These are phyloP conservation scores for Vitis hybrid DNA, from an alignment of 177 flowering plant species.

Conservation along the genomic window DNA sequence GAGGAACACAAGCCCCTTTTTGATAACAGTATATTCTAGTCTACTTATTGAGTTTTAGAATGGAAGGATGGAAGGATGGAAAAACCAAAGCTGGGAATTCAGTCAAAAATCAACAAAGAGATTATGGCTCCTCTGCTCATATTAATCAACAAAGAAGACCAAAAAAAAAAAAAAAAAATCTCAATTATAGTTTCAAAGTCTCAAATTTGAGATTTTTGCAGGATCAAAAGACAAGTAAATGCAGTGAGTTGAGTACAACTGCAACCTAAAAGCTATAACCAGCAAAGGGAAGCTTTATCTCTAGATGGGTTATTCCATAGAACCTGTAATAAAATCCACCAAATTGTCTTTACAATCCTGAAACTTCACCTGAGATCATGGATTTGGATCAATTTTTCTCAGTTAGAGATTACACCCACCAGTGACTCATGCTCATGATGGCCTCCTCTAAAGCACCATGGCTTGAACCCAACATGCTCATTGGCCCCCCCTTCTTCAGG, in stretches of 20 bases:
- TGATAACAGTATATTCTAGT: not conserved
- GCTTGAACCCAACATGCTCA: slow-evolving; percentile 22
- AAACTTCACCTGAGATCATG: not conserved
- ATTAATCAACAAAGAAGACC: too few relatives aligned
- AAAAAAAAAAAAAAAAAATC: too few relatives aligned
- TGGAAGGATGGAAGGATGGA: not conserved
- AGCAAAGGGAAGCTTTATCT: slow-evolving; percentile 9
- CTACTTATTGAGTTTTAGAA: not conserved
- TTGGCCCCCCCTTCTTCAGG: slow-evolving; percentile 11
- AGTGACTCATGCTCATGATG: slow-evolving; percentile 31
- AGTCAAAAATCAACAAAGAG: not conserved
- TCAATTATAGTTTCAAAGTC: too few relatives aligned
- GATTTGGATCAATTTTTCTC: slow-evolving; percentile 9
- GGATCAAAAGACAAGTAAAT: too few relatives aligned
- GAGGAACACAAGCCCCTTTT: not conserved
- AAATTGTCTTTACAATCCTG: slow-evolving; percentile 13
- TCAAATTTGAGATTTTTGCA: too few relatives aligned
- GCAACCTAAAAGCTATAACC: slow-evolving; percentile 14
- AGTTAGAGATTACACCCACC: slow-evolving; percentile 34
- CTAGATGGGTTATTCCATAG: not conserved
- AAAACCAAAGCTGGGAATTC: not conserved
- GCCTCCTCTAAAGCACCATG: slow-evolving; percentile 35
- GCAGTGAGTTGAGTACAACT: too few relatives aligned
- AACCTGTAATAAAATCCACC: not conserved
- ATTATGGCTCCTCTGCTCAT: too few relatives aligned